Evolutionary conservation across 2,329 filamentous ascomycete genomes (phyloP), one percentile per base, ranked within the genome.

Genomic region (Sporothrix pallida): DNA sequence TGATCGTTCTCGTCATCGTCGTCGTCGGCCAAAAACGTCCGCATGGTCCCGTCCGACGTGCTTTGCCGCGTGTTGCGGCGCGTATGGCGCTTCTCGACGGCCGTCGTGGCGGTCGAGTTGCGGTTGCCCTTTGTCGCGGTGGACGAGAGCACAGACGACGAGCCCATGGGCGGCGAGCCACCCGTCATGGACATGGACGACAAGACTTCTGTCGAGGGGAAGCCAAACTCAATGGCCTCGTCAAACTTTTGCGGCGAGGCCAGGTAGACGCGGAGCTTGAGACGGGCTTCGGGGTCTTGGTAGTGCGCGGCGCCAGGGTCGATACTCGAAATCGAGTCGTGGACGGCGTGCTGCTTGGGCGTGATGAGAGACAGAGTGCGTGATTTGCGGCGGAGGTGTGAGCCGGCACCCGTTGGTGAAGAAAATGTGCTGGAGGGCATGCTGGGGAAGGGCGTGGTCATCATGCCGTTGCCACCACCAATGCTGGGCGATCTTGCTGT

Each of bases 221-320:
- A 98, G 0, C 95, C 95, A 81, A 97, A 98, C 80, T 97, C 93
- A 71, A 98, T 89, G 0, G 93, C 94, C 82, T 98, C 95, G 80
- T 98, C 95, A 78, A 98, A 98, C 80, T 97, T 97, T 77, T 97
- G 93, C 0, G 95, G 92, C 0, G 94, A 97, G 8, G 93, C 92
- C 23, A 97, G 88, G 78, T 95, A 97, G 7, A 93, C 90, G 13
- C 94, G 90, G 23, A 98, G 85, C 82, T 97, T 97, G 78, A 93
- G 86, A 48, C 95, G 89, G 54, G 95, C 93, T 80, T 97, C 93
- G 0, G 94, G 94, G 78, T 98, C 94, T 80, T 94, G 93, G 79
- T 97, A 98, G 82, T 97, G 92, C 52, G 93, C 89, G 3, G 93
- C 92, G 48, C 88, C 86, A 4, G 91, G 87, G 78, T 97, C 93